Evolutionary conservation across 2,329 filamentous ascomycete genomes (phyloP).

Genomic region (Pleochaeta shiraiana): DNA sequence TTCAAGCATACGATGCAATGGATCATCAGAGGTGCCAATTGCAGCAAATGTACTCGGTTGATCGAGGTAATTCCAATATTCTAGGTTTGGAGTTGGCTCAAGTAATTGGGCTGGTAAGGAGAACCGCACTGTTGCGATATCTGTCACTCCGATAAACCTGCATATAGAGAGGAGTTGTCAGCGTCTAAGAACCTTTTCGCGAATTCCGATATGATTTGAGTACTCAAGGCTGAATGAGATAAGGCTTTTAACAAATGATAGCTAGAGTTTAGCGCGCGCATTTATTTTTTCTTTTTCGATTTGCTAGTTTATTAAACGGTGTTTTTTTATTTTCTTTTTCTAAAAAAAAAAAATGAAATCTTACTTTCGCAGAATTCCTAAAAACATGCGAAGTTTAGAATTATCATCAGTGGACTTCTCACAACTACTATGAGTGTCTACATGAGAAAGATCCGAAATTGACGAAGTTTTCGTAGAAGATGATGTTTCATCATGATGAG

Average conservation of each 20-base stretch:
- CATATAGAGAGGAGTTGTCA: slow-evolving; percentile 5
- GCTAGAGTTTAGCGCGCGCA: neutral
- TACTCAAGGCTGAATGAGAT: neutral
- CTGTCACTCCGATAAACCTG: slow-evolving; percentile 88
- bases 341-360: slow-evolving; percentile 16
- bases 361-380: slow-evolving; percentile 75
- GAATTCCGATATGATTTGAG: neutral
- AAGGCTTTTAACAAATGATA: neutral
- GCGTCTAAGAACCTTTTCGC: neutral
- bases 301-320: neutral
- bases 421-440: slow-evolving; percentile 10
- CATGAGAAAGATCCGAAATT: neutral
- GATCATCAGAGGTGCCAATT: slow-evolving; percentile 75
- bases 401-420: slow-evolving; percentile 51
- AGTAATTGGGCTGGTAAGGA: slow-evolving; percentile 88
- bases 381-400: slow-evolving; percentile 74
- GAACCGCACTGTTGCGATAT: slow-evolving; percentile 90
- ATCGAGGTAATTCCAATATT: slow-evolving; percentile 99
- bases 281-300: slow-evolving; percentile 2
- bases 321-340: neutral
- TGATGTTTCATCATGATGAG: neutral
- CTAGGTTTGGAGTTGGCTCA: slow-evolving; percentile 88
- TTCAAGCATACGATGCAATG: slow-evolving; percentile 82
- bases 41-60: slow-evolving; percentile 71
- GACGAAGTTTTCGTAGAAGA: neutral